A percentile compares a stretch with the other conserved stretches of the same genome.
Conservation (phyloP, 2,329 filamentous ascomycete species). For the Corinectria fuckeliana region DNA sequence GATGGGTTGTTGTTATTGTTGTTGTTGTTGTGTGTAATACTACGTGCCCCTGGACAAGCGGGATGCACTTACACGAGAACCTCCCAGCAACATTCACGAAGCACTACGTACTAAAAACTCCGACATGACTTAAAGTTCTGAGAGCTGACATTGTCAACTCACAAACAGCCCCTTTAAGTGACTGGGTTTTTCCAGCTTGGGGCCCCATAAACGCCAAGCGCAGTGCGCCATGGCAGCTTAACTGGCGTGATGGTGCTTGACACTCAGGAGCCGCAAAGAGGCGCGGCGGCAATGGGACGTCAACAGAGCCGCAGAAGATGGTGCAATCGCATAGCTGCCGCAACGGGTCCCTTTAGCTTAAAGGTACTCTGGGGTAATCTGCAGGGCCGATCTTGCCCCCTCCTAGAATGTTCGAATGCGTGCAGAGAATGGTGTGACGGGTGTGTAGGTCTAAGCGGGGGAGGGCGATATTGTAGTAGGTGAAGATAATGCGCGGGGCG, state of each 20-base stretch:
- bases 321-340: slow-evolving; percentile 20
- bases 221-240: slow-evolving; percentile 12
- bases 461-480: not conserved
- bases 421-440: slow-evolving; percentile 25
- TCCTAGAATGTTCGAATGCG: slow-evolving; percentile 25
- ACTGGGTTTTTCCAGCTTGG: not conserved
- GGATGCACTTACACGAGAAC: not conserved
- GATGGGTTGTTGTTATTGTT: not conserved
- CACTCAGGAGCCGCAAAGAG: not conserved
- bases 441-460: not conserved
- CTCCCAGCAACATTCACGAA: too few species aligned
- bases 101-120: slow-evolving; percentile 1
- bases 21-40: too few species aligned
- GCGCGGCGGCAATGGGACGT: not conserved
- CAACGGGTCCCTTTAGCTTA: not conserved
- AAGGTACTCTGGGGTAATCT: slow-evolving; percentile 9
- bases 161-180: not conserved
- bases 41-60: not conserved
- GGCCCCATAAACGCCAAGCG: not conserved
- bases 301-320: slow-evolving; percentile 27
- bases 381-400: slow-evolving; percentile 20
- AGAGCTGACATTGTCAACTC: too few species aligned
- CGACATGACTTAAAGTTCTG: not conserved
- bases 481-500: not conserved
- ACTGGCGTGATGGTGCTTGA: slow-evolving; percentile 18